Evolutionary conservation across 2,329 filamentous ascomycete species (phyloP).

Genomic region (Microdochium nivale): DNA sequence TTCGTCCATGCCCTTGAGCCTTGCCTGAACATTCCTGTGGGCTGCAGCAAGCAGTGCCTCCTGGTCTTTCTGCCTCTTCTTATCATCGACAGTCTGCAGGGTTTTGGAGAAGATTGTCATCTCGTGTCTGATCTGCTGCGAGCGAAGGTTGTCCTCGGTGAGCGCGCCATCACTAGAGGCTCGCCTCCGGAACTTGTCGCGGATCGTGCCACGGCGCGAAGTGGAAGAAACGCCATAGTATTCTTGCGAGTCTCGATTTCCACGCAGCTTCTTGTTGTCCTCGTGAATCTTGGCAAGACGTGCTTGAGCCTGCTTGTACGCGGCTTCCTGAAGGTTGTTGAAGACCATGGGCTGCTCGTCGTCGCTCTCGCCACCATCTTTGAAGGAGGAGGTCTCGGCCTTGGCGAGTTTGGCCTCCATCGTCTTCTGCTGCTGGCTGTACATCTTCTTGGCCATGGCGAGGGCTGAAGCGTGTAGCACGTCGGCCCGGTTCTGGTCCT

Average conservation of each 20-base stretch:
- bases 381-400: conserved; percentile 17
- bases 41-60: conserved; percentile 69
- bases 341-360: conserved; percentile 42
- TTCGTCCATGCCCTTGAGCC: conserved; percentile 73
- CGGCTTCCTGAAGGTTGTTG: conserved; percentile 71
- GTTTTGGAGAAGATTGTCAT: conserved; percentile 70
- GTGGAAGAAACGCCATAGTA: conserved; percentile 56
- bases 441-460: conserved; percentile 87
- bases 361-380: conserved; percentile 21
- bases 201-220: conserved; percentile 37
- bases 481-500: conserved; percentile 66
- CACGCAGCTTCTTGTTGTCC: conserved; percentile 44
- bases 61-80: conserved; percentile 68
- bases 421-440: conserved; percentile 57
- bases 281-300: conserved; percentile 72
- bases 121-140: conserved; percentile 64
- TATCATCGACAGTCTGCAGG: conserved; percentile 58
- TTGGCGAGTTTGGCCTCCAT: conserved; percentile 39
- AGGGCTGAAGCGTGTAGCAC: conserved; percentile 74
- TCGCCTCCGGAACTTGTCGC: conserved; percentile 50
- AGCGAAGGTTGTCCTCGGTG: conserved; percentile 57
- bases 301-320: conserved; percentile 78
- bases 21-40: conserved; percentile 75
- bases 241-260: conserved; percentile 54
- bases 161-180: conserved; percentile 59